A percentile compares a stretch with the other conserved stretches of the same genome.
Evolutionary conservation across 306 rosid species (phyloP).

Genomic region (Macrotyloma uniflorum): DNA sequence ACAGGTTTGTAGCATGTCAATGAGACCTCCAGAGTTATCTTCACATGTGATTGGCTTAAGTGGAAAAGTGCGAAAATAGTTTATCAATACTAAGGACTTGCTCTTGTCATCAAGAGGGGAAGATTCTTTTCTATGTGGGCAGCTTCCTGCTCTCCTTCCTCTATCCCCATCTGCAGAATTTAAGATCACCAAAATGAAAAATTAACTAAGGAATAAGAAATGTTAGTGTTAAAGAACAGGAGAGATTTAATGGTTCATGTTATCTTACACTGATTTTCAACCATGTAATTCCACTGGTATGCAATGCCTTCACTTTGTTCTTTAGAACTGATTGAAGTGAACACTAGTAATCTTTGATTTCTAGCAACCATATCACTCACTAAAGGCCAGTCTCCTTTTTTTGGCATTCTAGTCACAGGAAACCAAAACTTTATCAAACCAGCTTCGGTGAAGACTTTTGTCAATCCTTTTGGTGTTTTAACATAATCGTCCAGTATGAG

Average conservation of each 20-base stretch:
- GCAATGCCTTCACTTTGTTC: conserved; percentile 84
- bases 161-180: conserved; percentile 64
- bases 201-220: conserved; percentile 53
- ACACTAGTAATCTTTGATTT: conserved; percentile 70
- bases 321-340: conserved; percentile 64
- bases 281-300: conserved; percentile 90
- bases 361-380: conserved; percentile 74
- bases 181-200: conserved; percentile 46
- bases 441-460: conserved; percentile 57
- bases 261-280: conserved; percentile 77
- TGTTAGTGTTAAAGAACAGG: conserved; percentile 18
- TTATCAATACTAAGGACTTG: conserved; percentile 72
- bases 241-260: background rate
- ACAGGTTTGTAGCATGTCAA: conserved; percentile 51
- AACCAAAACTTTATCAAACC: conserved; percentile 76
- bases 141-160: conserved; percentile 65
- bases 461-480: conserved; percentile 66
- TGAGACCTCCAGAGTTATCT: conserved; percentile 53
- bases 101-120: conserved; percentile 62
- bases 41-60: conserved; percentile 51
- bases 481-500: conserved; percentile 82
- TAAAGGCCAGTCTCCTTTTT: conserved; percentile 68
- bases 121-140: conserved; percentile 70
- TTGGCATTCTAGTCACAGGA: conserved; percentile 66
- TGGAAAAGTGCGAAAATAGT: conserved; percentile 58